Conservation (phyloP, 2,329 filamentous ascomycete genomes). For the Calonectria fujianensis region DNA sequence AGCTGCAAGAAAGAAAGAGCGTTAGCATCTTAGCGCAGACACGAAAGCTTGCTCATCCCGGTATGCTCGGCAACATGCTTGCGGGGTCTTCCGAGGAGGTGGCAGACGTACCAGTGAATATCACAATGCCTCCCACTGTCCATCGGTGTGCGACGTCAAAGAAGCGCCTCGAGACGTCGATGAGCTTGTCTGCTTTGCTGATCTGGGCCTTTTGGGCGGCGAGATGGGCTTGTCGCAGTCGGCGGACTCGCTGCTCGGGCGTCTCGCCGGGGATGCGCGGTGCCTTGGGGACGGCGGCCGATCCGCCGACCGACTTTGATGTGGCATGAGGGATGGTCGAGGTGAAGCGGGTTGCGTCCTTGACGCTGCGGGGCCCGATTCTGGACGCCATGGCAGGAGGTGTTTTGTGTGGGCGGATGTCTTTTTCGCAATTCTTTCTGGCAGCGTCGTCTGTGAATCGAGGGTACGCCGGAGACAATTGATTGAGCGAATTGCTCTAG, state of each 20-base stretch:
- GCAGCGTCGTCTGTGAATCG: background rate
- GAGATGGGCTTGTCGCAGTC: conserved; percentile 80
- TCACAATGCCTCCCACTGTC: conserved; percentile 72
- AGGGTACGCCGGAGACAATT: conserved; percentile 5
- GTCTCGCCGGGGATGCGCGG: conserved; percentile 72
- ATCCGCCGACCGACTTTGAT: conserved; percentile 71
- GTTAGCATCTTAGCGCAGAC: conserved; percentile 28
- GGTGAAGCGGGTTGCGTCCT: conserved; percentile 84
- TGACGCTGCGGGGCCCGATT: conserved; percentile 79
- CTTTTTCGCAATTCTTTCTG: conserved; percentile 3
- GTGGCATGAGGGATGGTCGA: conserved; percentile 77
- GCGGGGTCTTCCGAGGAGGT: background rate
- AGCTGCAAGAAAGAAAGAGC: conserved; percentile 58
- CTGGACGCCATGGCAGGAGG: conserved; percentile 62
- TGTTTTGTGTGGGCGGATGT: conserved; percentile 11
- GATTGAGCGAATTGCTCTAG: conserved; percentile 28
- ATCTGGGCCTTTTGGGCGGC: conserved; percentile 77
- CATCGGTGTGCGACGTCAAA: conserved; percentile 75
- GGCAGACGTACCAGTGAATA: conserved; percentile 71
- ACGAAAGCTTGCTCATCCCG: background rate
- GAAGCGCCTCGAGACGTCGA: conserved; percentile 68
- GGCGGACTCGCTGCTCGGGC: conserved; percentile 80
- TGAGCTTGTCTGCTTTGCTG: conserved; percentile 70
- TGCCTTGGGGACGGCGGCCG: conserved; percentile 54
- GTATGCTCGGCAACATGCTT: conserved; percentile 3